phyloP scores from a whole-genome alignment of 2,329 filamentous ascomycete genomes.

The Botryotinia calthae region DNA sequence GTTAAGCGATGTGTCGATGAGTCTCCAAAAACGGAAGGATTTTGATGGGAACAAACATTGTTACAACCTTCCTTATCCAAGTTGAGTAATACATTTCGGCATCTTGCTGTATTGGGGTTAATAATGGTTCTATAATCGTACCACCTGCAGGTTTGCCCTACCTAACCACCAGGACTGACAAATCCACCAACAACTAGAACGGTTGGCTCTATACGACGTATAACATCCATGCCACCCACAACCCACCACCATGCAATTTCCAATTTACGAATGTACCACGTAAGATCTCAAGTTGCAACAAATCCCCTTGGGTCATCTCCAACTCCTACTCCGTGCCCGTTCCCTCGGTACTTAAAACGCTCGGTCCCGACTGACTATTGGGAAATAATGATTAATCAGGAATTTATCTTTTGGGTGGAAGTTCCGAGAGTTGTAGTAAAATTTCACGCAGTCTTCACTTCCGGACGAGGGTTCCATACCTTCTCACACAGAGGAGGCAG shows the following conservation, averaged over 20 bases:
- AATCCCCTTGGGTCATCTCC: background rate
- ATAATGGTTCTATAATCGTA: background rate
- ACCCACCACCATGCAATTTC: background rate
- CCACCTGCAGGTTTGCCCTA: background rate
- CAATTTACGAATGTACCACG: background rate
- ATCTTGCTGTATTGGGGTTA: background rate
- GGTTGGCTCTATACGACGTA: slow-evolving; percentile 6
- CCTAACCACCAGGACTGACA: background rate
- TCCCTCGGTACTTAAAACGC: slow-evolving; percentile 8
- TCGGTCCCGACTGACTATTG: slow-evolving; percentile 6
- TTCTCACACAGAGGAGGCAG: background rate
- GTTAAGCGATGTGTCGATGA: background rate
- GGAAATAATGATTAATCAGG: background rate
- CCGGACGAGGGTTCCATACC: background rate
- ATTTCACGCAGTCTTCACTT: background rate
- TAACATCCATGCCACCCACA: background rate
- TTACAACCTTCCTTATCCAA: background rate
- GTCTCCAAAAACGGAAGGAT: background rate
- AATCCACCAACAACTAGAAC: slow-evolving; percentile 11
- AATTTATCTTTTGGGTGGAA: background rate
- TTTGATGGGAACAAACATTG: background rate
- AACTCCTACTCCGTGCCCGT: background rate
- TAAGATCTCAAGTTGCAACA: background rate
- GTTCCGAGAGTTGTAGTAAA: background rate
- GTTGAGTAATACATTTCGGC: background rate